Percentiles rank a stretch among this genome's conserved stretches.
Evolutionary conservation across 2,329 filamentous ascomycete genomes (phyloP).

Genomic region (Corniculantispora saksenae): DNA sequence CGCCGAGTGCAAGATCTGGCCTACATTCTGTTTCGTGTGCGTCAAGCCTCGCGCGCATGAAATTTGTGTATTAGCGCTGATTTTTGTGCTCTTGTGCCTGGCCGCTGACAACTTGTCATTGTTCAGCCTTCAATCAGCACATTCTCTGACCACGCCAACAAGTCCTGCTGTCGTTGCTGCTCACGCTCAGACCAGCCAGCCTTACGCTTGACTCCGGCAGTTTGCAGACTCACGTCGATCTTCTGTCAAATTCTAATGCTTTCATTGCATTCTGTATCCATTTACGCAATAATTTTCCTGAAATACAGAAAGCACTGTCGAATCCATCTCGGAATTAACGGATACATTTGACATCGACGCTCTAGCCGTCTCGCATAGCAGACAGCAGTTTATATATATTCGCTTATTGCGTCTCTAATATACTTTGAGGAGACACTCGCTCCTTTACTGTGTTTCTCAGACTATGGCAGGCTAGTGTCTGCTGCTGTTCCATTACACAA

Average conservation of each 20-base stretch:
- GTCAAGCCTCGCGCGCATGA: background rate
- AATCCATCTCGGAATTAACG: background rate
- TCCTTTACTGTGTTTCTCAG: background rate
- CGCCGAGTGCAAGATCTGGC: background rate
- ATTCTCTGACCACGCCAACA: background rate
- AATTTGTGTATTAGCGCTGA: background rate
- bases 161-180: background rate
- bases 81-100: background rate
- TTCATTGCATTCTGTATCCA: background rate
- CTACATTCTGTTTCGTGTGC: slow-evolving; percentile 2
- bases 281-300: no score
- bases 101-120: background rate
- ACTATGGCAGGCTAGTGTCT: slow-evolving; percentile 1
- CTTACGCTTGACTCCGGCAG: background rate
- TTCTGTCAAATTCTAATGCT: background rate
- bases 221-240: background rate
- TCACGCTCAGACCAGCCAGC: background rate
- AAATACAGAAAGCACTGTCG: background rate
- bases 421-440: background rate
- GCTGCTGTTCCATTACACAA: background rate
- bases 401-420: background rate
- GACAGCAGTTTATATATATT: background rate
- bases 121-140: background rate
- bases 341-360: background rate
- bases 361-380: background rate